Base-by-base conservation (phyloP, 75 land plant species). In the Larix kaempferi region DNA sequence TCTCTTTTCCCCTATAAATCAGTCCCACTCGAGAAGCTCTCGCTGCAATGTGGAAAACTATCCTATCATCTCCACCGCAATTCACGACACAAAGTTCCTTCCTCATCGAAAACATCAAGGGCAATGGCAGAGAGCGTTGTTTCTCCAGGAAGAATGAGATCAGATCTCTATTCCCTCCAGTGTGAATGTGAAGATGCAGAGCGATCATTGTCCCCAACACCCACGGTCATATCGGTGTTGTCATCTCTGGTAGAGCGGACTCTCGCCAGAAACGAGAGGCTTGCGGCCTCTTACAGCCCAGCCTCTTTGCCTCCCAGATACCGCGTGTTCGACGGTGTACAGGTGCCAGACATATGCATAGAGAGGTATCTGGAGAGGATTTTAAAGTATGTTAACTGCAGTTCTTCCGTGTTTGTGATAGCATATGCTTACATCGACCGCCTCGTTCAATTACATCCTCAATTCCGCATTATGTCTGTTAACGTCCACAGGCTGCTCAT, bases 401-500 rank as follows among this genome's bases (percentile, higher is more conserved):
- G 84, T 21, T 84, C 95, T 17, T 85, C 92, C 2, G 88, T 87
- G 13, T 92, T 83, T 52, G 90, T 92, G 3, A 89, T 92, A 5
- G 95, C 92, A 11, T 92, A 90, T 71, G 87, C 86, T 12, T 92
- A 92, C 35, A 88, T 92, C 13, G 95, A 92, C 63, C 86, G 95
- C 1, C 79, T 92, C 56, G 81, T 86, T 73, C 95, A 85, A 62
- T 35, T 41, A 11, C 76, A 81, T 62, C 87, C 87, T 1, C 77
- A 58, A 22, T 82, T 92, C 58, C 52, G 81, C 10, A 77, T 92
- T 49, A 77, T 72, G 15, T 76, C 89, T 21, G 44, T 71, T 16
- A 92, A 92, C 78, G 92, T 92, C 0, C 95, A 92, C 66, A 58
- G 95, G n/a, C 84, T 92, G 57, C 88, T 92, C 83, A 82, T 89